phyloP scores from a whole-genome alignment of 768 basidiomycete genomes.

The Tylopilus vinaceipallidus region DNA sequence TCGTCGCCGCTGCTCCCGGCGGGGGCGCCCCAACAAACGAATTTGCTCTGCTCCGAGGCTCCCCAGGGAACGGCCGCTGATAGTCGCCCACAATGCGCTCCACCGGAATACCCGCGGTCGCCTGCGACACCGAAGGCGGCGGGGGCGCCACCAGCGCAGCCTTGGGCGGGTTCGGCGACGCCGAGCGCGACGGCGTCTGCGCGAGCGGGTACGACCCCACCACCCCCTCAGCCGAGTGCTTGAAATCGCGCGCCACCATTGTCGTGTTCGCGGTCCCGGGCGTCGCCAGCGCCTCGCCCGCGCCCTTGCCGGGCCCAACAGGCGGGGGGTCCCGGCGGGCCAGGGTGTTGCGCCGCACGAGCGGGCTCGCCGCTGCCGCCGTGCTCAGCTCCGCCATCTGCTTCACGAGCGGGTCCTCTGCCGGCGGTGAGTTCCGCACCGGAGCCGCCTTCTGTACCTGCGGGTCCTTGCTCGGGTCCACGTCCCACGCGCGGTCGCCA shows the following conservation, averaged over 20 bases:
- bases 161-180: slow-evolving; percentile 72
- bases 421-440: slow-evolving; percentile 29
- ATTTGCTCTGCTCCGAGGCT: slow-evolving; percentile 57
- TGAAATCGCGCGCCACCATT: slow-evolving; percentile 52
- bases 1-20: slow-evolving; percentile 21
- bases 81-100: slow-evolving; percentile 77
- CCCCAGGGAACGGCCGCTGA: slow-evolving; percentile 85
- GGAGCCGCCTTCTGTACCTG: slow-evolving; percentile 37
- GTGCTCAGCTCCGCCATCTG: slow-evolving; percentile 57
- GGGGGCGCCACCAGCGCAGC: slow-evolving; percentile 77
- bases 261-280: slow-evolving; percentile 26
- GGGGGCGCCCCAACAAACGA: slow-evolving; percentile 39
- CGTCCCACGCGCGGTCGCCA: slow-evolving; percentile 63
- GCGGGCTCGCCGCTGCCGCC: slow-evolving; percentile 21
- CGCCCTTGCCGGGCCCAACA: slow-evolving; percentile 25
- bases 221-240: slow-evolving; percentile 70
- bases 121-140: slow-evolving; percentile 29
- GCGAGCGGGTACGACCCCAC: slow-evolving; percentile 73
- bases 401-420: slow-evolving; percentile 62
- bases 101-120: slow-evolving; percentile 52
- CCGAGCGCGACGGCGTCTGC: slow-evolving; percentile 53
- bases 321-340: slow-evolving; percentile 25
- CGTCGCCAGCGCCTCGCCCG: slow-evolving; percentile 23
- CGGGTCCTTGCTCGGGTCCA: slow-evolving; percentile 65
- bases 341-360: slow-evolving; percentile 18